Evolutionary conservation across 306 rosid genomes (phyloP).

Genomic region (Cucurbita moschata): DNA sequence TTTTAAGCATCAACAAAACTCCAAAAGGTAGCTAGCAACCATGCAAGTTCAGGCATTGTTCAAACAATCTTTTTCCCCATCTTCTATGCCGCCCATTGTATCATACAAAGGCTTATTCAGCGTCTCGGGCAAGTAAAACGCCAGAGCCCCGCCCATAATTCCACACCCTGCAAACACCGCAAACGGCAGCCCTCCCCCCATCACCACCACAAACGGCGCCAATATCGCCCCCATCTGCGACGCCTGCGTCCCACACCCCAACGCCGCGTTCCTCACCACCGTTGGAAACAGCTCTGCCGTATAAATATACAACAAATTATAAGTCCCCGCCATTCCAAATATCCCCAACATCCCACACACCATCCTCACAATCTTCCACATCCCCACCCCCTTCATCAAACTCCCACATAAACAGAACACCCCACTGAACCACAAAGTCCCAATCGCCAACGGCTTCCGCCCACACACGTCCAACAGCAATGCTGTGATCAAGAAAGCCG

Average conservation of each 20-base stretch:
- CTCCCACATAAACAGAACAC: conserved; percentile 52
- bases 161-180: conserved; percentile 58
- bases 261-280: conserved; percentile 74
- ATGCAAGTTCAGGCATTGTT: too few species aligned
- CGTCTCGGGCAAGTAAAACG: conserved; percentile 75
- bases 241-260: conserved; percentile 59
- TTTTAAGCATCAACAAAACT: too few species aligned
- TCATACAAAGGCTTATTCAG: conserved; percentile 64
- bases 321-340: conserved; percentile 88
- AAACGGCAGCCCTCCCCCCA: conserved; percentile 60
- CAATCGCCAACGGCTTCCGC: conserved; percentile 43
- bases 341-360: conserved; percentile 64
- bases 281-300: conserved; percentile 80
- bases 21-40: too few species aligned
- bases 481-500: conserved; percentile 64
- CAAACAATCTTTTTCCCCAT: conserved; percentile 11
- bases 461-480: conserved; percentile 45
- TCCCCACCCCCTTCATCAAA: conserved; percentile 20
- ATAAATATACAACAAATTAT: conserved; percentile 61
- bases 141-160: conserved; percentile 45
- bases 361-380: conserved; percentile 44
- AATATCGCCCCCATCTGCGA: conserved; percentile 71
- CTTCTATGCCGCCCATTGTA: conserved; percentile 55
- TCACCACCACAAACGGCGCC: conserved; percentile 61
- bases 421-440: conserved; percentile 79